Evolutionary conservation across 73 alveolate species (phyloP), one percentile per base, ranked within the genome.

Genomic region (Stentor coeruleus): DNA sequence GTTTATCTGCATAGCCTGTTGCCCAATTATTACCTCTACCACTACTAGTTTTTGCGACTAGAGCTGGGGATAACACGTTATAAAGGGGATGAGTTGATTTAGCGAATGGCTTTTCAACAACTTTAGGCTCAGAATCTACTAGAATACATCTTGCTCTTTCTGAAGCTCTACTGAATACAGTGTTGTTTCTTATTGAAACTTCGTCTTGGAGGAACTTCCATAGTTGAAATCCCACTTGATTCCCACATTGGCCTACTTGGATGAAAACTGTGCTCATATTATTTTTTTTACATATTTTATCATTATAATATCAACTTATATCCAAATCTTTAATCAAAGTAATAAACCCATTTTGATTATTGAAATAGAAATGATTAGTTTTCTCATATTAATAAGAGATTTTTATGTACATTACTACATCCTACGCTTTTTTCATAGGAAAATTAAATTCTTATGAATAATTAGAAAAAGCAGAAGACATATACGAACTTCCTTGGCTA

Each of bases 1-100:
- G 80, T 28, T 38, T 74, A 87, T 83, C 83, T 75, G 96, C 86
- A 86, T 97, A 97, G 4, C 99, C 99, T 79, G 93, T 88, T 26
- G 99, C 99, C 99, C 99, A 97, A 86, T 97, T 97, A 87, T 97
- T 97, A 3, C 99, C 99, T 90, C 99, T 91, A 0, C 99, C 99
- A 14, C 36, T 37, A 6, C 33, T 20, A 49, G 83, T 88, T 72
- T 91, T 82, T 55, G 90, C 82, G 40, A 38, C 84, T 3, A 85
- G 91, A 38, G 87, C 75, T 49, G 85, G 85, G 59, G 84, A 86
- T 26, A 81, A 72, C 14, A 82, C 92, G 55, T 88, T 59, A 91
- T 55, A 72, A 35, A 74, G 38, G 36, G 74, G 81, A 40, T 83
- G 84, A 76, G 74, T 31, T 75, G 83, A 59, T 86, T 86, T 86